Percentiles rank a stretch among this genome's conserved stretches.
These are phyloP conservation scores for Tinospora cordifolia DNA, from an alignment of 164 flowering plant species.

Conservation along the genomic window DNA sequence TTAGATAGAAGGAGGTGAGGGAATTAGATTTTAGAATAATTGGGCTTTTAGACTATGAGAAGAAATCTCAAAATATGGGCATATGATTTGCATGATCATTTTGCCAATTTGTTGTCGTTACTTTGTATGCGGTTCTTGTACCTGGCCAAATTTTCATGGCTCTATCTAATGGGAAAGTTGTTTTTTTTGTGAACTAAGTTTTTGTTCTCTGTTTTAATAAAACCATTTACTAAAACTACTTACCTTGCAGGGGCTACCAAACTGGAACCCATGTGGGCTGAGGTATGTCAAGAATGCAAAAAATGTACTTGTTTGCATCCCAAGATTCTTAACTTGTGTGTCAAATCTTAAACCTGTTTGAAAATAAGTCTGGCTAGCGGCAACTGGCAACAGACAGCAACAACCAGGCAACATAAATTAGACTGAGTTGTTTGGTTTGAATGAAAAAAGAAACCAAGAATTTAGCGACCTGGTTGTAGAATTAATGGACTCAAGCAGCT, in stretches of 20 bases:
- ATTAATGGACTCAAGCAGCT: too few species aligned
- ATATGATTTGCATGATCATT: too few species aligned
- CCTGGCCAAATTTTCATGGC: not conserved
- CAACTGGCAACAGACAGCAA: not conserved
- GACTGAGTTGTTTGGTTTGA: not conserved
- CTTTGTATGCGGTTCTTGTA: not conserved
- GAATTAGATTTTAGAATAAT: too few species aligned
- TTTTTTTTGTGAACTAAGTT: not conserved
- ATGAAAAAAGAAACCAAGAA: not conserved
- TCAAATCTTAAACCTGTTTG: not conserved
- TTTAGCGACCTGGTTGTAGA: not conserved
- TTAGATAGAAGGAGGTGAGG: too few species aligned
- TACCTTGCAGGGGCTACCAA: constrained; percentile 65
- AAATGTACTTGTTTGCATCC: not conserved
- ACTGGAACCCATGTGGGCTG: constrained; percentile 80
- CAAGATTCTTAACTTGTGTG: not conserved
- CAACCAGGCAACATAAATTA: not conserved
- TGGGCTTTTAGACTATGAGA: too few species aligned
- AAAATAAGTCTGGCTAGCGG: not conserved
- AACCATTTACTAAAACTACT: not conserved
- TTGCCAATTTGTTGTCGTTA: too few species aligned
- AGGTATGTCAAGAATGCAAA: constrained; percentile 37
- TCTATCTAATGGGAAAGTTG: too few species aligned
- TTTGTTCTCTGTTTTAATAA: not conserved
- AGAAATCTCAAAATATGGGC: too few species aligned